These are phyloP conservation scores for Senna siamea DNA, from an alignment of 306 rosid species.

Conservation along the genomic window DNA sequence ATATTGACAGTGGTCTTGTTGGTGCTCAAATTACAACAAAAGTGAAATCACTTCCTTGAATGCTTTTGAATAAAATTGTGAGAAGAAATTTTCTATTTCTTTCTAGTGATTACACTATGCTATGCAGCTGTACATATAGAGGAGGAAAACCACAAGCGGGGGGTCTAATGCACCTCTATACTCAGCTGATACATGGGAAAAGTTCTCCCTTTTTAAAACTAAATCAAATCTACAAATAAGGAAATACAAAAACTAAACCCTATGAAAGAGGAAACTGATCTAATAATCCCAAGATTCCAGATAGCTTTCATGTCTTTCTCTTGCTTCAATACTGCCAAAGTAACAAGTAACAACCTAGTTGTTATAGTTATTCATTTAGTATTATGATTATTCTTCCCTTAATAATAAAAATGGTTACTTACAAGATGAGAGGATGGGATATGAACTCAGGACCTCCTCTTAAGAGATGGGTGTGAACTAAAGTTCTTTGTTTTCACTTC, in stretches of 20 bases:
- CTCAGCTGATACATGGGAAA: no score
- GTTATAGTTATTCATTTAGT: not conserved
- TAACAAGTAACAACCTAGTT: not conserved
- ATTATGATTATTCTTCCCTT: not conserved
- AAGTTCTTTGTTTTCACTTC: not conserved
- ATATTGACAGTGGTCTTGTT: not conserved
- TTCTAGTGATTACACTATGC: no score
- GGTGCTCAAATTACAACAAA: not conserved
- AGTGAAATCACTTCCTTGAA: constrained; percentile 12
- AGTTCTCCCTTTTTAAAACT: no score
- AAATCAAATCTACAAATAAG: no score
- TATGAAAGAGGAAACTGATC: no score
- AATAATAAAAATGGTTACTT: not conserved
- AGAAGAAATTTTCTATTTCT: no score
- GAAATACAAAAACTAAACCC: no score
- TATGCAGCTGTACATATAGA: no score
- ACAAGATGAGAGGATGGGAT: not conserved
- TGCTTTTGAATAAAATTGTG: not conserved
- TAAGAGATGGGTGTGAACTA: not conserved
- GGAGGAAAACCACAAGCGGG: no score
- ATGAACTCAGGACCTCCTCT: not conserved
- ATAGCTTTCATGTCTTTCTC: constrained; percentile 4
- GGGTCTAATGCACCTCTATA: no score
- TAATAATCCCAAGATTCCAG: no score
- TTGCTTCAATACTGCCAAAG: constrained; percentile 8